Conservation (phyloP, 192 early-diverging fungal species). For the Jimgerdemannia flammicorona region DNA sequence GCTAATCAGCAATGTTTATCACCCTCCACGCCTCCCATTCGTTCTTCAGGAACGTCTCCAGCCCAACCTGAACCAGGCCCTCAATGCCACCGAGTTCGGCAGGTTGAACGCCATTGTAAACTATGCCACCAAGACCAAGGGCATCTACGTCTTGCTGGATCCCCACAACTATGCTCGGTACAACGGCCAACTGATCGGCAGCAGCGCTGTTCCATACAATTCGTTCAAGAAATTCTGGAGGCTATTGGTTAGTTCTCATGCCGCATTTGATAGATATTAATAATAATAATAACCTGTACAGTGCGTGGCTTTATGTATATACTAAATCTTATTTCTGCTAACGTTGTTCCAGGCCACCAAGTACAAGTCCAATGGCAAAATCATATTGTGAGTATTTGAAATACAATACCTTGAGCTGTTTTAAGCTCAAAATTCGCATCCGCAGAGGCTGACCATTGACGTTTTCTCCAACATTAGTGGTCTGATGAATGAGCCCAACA, state of each 20-base stretch:
- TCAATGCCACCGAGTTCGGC: neutral
- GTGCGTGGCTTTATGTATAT: too few species aligned
- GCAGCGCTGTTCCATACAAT: neutral
- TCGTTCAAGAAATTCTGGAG: neutral
- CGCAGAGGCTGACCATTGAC: neutral
- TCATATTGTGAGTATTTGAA: neutral
- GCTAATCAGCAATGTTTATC: neutral
- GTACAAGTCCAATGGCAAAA: neutral
- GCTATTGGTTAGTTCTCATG: too few species aligned
- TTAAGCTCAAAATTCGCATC: too few species aligned
- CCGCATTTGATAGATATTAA: too few species aligned
- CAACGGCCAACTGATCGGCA: slow-evolving; percentile 1
- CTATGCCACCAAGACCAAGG: neutral
- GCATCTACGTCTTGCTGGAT: neutral
- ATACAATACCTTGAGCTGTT: neutral
- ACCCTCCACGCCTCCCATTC: neutral
- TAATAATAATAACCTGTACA: too few species aligned
- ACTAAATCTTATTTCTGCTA: too few species aligned
- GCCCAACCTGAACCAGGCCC: neutral
- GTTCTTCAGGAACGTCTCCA: neutral
- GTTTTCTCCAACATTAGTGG: neutral
- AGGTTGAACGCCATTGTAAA: neutral
- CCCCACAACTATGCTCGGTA: slow-evolving; percentile 1
- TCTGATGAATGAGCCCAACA: neutral
- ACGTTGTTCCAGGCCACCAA: neutral